phyloP scores from a whole-genome alignment of 768 basidiomycete species.

The Ramaria sp. region DNA sequence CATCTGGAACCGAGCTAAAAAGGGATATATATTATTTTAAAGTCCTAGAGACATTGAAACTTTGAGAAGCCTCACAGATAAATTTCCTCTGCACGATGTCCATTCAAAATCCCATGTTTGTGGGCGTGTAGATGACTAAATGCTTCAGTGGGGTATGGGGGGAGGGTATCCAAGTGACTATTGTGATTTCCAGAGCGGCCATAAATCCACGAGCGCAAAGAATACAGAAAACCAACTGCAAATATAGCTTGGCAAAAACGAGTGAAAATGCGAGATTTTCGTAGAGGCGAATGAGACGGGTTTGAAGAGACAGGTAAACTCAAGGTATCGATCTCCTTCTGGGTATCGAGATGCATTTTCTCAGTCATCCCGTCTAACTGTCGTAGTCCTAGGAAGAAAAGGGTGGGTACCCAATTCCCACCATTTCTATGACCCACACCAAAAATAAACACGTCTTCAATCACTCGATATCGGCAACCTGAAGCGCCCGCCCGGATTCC shows the following conservation, averaged over 20 bases:
- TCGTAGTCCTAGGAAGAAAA: no score
- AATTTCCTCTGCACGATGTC: slow-evolving; percentile 29
- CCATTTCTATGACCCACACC: no score
- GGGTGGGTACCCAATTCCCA: no score
- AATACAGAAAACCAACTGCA: background rate
- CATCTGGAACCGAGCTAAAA: slow-evolving; percentile 41
- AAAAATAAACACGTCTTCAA: no score
- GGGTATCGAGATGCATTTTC: background rate
- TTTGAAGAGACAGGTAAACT: no score
- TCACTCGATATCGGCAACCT: no score
- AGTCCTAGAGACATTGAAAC: background rate
- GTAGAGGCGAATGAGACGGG: no score
- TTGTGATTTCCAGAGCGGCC: background rate
- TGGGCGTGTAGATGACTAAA: slow-evolving; percentile 3
- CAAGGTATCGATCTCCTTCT: background rate
- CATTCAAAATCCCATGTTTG: slow-evolving; percentile 15
- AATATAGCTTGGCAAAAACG: background rate
- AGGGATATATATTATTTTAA: background rate
- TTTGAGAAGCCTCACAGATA: slow-evolving; percentile 29
- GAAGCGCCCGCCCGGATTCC: no score
- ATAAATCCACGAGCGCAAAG: background rate
- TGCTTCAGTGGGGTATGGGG: background rate
- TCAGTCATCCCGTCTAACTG: background rate
- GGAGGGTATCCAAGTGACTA: background rate
- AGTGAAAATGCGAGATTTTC: no score